Base-by-base conservation (phyloP, 2,329 filamentous ascomycete species). In the Colletotrichum euphorbiae region DNA sequence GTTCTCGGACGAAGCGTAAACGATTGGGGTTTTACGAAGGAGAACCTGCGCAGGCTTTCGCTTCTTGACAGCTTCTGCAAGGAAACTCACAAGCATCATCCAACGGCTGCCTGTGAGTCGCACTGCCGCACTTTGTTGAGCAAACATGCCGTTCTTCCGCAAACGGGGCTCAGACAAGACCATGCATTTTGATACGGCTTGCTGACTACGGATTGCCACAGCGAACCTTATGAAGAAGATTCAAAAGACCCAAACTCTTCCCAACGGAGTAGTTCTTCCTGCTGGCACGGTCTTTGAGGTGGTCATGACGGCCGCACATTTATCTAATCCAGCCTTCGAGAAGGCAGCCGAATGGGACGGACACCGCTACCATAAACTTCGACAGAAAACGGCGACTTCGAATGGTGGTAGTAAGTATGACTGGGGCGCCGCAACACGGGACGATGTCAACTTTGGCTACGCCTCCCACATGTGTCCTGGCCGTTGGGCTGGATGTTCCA, bases 191-290 rank as follows among this genome's bases (percentile, higher is more conserved):
- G 21, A 4, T n/a, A 9, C 21, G 21, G 21, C 17, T 7, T 40
- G 36, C 24, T 55, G 50, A 52, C 31, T 52, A 15, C 11, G 1
- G 9, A 36, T 4, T n/a, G 8, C 6, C 33, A 12, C 33, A 68
- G 65, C 65, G n/a, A 68, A 68, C 48, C 33, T 68, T 4, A 68
- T 68, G 65, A 68, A 59, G 24, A 68, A 65, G 46, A 50, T 68
- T 8, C 61, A 68, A 21, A 64, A 65, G 31, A 68, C 65, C 1
- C 65, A 68, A 42, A 68, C 40, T 5, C 54, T 68, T 1, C 46
- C 65, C 6, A 68, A 64, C 9, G 65, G 65, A 5, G 33, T 68
- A 1, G 60, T 65, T 3, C 24, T 68, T 3, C 52, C 60, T 2
- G 60, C 65, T 3, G 65, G 60, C n/a, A 68, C 65, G 12, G 24